Conservation (phyloP, 2,329 filamentous ascomycete genomes). For the Colletotrichum sojae region DNA sequence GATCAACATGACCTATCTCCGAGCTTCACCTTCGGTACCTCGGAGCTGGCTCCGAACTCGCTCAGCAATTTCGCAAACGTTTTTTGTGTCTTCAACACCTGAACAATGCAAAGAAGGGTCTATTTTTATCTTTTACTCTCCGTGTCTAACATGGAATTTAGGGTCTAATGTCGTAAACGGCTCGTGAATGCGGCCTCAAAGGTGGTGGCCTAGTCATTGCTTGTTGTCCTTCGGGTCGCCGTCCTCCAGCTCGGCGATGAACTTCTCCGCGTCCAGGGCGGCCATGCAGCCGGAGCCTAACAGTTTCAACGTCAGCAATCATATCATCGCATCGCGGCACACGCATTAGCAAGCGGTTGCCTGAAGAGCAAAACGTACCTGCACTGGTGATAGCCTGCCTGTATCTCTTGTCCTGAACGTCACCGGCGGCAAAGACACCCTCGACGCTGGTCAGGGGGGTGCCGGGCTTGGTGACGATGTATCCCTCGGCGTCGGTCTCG, state of each 20-base stretch:
- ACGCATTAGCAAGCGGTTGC: not conserved
- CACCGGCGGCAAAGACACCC: conserved; percentile 95
- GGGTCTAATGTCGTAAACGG: conserved; percentile 9
- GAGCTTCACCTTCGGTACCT: conserved; percentile 23
- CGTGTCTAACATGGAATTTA: conserved; percentile 23
- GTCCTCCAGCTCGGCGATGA: conserved; percentile 81
- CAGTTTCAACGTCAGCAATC: conserved; percentile 40
- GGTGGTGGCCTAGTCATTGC: conserved; percentile 40
- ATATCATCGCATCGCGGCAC: not conserved
- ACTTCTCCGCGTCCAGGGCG: conserved; percentile 96
- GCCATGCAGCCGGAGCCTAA: conserved; percentile 93
- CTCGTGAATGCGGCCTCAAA: conserved; percentile 19
- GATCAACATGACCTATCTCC: conserved; percentile 22
- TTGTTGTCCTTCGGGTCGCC: conserved; percentile 40
- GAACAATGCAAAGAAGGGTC: conserved; percentile 25
- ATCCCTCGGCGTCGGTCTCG: conserved; percentile 89
- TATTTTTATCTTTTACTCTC: conserved; percentile 29
- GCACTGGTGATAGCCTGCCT: conserved; percentile 98
- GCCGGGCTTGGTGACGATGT: conserved; percentile 90
- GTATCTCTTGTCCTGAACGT: conserved; percentile 99
- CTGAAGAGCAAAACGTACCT: conserved; percentile 69
- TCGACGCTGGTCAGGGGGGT: conserved; percentile 89
- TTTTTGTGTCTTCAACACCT: not conserved
- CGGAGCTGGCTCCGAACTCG: conserved; percentile 25
- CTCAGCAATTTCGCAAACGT: not conserved